A percentile compares a stretch with the other conserved stretches of the same genome.
These are phyloP conservation scores for Scheffersomyces illinoinensis DNA, from an alignment of 1,139 yeast species.

Conservation along the genomic window DNA sequence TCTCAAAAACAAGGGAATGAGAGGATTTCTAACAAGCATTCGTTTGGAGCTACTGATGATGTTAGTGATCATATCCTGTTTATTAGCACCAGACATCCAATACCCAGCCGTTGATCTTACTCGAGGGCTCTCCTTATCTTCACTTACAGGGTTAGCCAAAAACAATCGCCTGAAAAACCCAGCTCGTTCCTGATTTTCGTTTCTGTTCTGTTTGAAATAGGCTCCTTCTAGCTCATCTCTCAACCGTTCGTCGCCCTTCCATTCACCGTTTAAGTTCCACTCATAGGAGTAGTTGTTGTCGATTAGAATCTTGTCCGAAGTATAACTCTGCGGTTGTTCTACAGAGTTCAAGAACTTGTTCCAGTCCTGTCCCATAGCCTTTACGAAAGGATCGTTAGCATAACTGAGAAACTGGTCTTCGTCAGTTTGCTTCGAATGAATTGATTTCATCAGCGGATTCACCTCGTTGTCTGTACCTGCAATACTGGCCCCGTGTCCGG, in stretches of 20 bases:
- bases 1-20: constrained; percentile 76
- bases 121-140: constrained; percentile 28
- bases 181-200: constrained; percentile 4
- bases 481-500: constrained; percentile 17
- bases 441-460: constrained; percentile 8
- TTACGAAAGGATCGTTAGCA: constrained; percentile 41
- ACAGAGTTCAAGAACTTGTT: constrained; percentile 36
- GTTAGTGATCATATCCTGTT: constrained; percentile 52
- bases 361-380: constrained; percentile 42
- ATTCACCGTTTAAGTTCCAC: constrained; percentile 38
- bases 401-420: constrained; percentile 38
- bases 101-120: constrained; percentile 61
- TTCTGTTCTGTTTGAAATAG: constrained; percentile 11
- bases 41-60: constrained; percentile 54
- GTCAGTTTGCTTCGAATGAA: constrained; percentile 13
- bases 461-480: constrained; percentile 15
- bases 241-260: constrained; percentile 74
- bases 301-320: constrained; percentile 25
- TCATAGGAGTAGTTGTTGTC: constrained; percentile 23
- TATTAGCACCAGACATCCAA: constrained; percentile 66
- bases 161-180: neutral
- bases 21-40: constrained; percentile 71
- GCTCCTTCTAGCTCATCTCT: constrained; percentile 53
- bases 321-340: constrained; percentile 37
- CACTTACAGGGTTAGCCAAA: constrained; percentile 7